Percentiles rank a stretch among this genome's conserved stretches.
These are phyloP conservation scores for Penicillium macrosclerotiorum DNA, from an alignment of 495 filamentous ascomycete genomes.

Conservation along the genomic window DNA sequence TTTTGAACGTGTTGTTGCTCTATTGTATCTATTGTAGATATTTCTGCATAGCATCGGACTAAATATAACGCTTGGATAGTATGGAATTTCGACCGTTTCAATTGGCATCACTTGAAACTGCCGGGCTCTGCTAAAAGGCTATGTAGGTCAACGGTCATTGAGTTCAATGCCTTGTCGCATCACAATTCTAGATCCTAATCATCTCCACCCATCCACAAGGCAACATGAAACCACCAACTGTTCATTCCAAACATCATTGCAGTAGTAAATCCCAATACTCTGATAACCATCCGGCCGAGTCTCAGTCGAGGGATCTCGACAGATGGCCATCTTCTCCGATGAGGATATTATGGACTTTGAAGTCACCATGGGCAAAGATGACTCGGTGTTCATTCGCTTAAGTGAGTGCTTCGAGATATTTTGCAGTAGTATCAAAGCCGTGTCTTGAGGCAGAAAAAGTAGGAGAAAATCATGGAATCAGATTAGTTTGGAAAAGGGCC, in stretches of 20 bases:
- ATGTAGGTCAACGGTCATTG: constrained; percentile 28
- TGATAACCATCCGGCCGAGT: constrained; percentile 51
- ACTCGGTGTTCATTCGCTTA: constrained; percentile 20
- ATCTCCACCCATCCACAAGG: constrained; percentile 25
- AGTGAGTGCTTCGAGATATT: constrained; percentile 22
- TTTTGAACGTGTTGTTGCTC: neutral
- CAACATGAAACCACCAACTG: constrained; percentile 30
- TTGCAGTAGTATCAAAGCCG: constrained; percentile 8
- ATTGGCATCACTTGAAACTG: neutral
- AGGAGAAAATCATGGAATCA: constrained; percentile 15
- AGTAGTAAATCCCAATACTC: constrained; percentile 55
- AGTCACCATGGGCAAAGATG: constrained; percentile 50
- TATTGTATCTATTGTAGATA: neutral
- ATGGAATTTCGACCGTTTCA: neutral
- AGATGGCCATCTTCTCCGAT: constrained; percentile 40
- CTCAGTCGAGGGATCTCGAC: constrained; percentile 53
- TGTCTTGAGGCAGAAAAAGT: constrained; percentile 8
- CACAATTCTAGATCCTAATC: constrained; percentile 20
- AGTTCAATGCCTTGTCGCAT: constrained; percentile 24
- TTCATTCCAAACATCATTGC: constrained; percentile 23
- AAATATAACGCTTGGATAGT: neutral
- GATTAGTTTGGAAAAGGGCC: constrained; percentile 16
- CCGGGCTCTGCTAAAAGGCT: constrained; percentile 1
- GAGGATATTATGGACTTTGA: constrained; percentile 49
- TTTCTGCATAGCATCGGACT: neutral